Base-by-base conservation (phyloP, 108 stramenopile species). In the Conticribra weissflogii region DNA sequence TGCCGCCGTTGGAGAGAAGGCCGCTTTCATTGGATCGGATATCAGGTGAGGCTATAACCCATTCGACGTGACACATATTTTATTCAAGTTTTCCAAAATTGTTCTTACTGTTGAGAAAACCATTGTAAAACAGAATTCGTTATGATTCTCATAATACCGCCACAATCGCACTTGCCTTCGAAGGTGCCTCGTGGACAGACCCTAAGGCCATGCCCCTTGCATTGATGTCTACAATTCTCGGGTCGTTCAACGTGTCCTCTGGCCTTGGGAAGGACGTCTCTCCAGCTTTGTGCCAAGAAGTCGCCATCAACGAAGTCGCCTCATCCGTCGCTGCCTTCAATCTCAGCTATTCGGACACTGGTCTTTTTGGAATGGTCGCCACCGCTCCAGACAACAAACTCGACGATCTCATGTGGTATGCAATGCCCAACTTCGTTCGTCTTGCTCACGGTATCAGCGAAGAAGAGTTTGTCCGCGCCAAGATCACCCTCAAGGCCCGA, bases 291-390 rank as follows among this genome's bases (percentile, higher is more conserved):
- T 96, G 96, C 76, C 96, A 94, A 75, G 94, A 95, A 66, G 82
- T 99, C 15, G 96, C 96, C 19, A 85, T 85, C 58, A 81, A 89
- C 59, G 94, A 95, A 36, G 59, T 90, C 8, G 96, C 94, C 54
- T 93, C 96, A 65, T 92, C 93, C 22, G 83, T 93, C 83, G 83
- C 83, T 61, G 94, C 97, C 21, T 98, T 98, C 86, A 98, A 98
- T 85, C 93, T 97, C 9, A 93, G 92, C 91, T 99, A 99, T 85
- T 96, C 98, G 76, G 99, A 99, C 81, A 96, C 96, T 15, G 99
- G 99, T 18, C 85, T 99, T 3, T 98, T 99, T 74, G 99, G 98
- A 36, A 75, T 98, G 15, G 96, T 98, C 76, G 91, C 90, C 52
- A 91, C 96, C 49, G 94, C 94, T 23, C 95, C 90, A 5, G 95